Base-by-base conservation (phyloP, 75 land plant genomes). In the Azolla pinnata region DNA sequence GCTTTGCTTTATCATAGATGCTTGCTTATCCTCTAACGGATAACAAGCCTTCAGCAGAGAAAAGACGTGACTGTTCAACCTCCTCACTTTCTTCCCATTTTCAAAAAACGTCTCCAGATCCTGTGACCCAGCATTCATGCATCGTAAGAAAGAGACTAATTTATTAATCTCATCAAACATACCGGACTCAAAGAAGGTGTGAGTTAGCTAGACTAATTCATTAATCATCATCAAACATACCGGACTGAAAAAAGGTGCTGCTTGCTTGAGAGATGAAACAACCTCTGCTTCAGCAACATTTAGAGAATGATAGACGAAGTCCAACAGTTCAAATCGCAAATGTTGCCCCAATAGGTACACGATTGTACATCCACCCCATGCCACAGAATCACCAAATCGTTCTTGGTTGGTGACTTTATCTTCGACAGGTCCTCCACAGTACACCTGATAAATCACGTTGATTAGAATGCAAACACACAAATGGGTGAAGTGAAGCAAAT, bases 281-380 rank as follows among this genome's bases (percentile, higher is more conserved):
- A 35, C 63, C 62, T 88, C 97, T 4, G 70, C 82, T 68, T 92
- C 97, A 19, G 95, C 89, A 61, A 88, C 77, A 71, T 91, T 90
- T 28, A 93, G 85, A n/a, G 81, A 57, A 71, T 95, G 99, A 67
- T 95, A 84, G 9, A 89, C 82, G 67, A 95, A 95, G 53, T 95
- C 99, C 65, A 95, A 81, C 1, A 95, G 81, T 71, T 95, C 99
- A 76, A 86, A 90, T 55, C 88, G 84, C 46, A 78, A 74, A 46
- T 95, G 99, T 51, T 95, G 99, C 21, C 97, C 97, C 38, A 95
- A 83, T 59, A 95, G 72, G 73, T 90, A 95, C 16, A 86, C 73
- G 33, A 95, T 80, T 26, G 97, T 83, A 67, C 99, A 95, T 18
- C 97, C 96, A 50, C 97, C 97, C 99, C 96, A 95, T 18, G 97